Percentiles rank a stretch among this genome's conserved stretches.
Evolutionary conservation across 495 filamentous ascomycete species (phyloP).

Genomic region (Cetradonia linearis): DNA sequence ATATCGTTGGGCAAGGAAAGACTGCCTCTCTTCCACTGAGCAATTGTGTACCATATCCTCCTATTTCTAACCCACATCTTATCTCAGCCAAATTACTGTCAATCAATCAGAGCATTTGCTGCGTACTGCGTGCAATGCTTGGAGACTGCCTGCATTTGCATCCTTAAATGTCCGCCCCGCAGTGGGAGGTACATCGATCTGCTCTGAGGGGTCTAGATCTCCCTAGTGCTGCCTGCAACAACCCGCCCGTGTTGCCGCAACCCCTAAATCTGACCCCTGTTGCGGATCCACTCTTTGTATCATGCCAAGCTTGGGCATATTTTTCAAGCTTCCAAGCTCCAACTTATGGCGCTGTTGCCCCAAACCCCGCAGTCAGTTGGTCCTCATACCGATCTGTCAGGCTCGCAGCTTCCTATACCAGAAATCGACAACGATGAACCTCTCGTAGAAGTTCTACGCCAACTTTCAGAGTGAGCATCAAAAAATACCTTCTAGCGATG

Average conservation of each 20-base stretch:
- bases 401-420: slow-evolving; percentile 32
- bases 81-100: neutral
- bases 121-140: neutral
- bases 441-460: slow-evolving; percentile 56
- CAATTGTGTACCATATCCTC: neutral
- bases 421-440: slow-evolving; percentile 53
- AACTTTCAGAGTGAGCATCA: slow-evolving; percentile 50
- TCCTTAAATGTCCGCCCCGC: neutral
- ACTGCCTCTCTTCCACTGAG: neutral
- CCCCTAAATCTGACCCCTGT: neutral
- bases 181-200: neutral
- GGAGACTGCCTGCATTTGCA: neutral
- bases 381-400: neutral
- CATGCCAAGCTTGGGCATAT: slow-evolving; percentile 2
- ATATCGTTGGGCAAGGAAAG: neutral
- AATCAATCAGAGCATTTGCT: neutral
- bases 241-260: neutral
- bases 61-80: too few relatives aligned
- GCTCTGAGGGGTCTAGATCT: neutral
- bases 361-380: slow-evolving; percentile 6
- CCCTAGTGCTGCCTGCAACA: neutral
- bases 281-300: neutral
- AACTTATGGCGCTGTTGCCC: slow-evolving; percentile 5
- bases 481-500: neutral
- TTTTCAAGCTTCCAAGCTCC: neutral